A percentile compares a stretch with the other conserved stretches of the same genome.
Evolutionary conservation across 2,329 filamentous ascomycete genomes (phyloP).

Genomic region (Aspergillus proliferans): DNA sequence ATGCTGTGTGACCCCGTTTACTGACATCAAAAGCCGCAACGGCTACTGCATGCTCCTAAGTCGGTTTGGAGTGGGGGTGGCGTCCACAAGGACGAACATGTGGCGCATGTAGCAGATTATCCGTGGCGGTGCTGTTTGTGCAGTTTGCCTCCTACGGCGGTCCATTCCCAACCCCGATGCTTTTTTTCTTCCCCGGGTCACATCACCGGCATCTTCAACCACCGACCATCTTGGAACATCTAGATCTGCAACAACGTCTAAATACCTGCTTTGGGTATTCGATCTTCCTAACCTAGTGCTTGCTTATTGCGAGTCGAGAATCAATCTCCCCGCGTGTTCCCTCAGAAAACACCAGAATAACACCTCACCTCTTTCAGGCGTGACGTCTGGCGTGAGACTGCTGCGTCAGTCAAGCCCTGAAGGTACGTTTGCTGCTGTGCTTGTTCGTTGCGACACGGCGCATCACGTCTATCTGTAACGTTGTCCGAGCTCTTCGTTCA

Average conservation of each 20-base stretch:
- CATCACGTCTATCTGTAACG: slow-evolving; percentile 22
- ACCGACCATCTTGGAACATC: too few species aligned
- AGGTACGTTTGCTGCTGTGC: slow-evolving; percentile 36
- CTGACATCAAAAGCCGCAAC: too few species aligned
- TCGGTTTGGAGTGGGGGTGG: slow-evolving; percentile 28
- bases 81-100: neutral
- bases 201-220: too few species aligned
- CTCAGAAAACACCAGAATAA: slow-evolving; percentile 3
- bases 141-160: slow-evolving; percentile 4
- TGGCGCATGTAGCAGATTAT: slow-evolving; percentile 1
- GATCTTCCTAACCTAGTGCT: too few species aligned
- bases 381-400: slow-evolving; percentile 31
- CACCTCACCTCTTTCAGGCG: slow-evolving; percentile 21
- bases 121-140: slow-evolving; percentile 2
- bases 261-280: too few species aligned
- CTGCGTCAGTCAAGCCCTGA: slow-evolving; percentile 31
- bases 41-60: slow-evolving; percentile 4
- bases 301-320: too few species aligned
- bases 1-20: too few species aligned
- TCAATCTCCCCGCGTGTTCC: neutral
- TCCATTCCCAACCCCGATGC: slow-evolving; percentile 1
- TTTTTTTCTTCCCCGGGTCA: slow-evolving; percentile 4
- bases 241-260: too few species aligned
- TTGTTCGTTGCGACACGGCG: slow-evolving; percentile 21
- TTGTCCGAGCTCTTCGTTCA: slow-evolving; percentile 40